Conservation (phyloP, 805 yeast genomes). For the Myxozyma monticola region DNA sequence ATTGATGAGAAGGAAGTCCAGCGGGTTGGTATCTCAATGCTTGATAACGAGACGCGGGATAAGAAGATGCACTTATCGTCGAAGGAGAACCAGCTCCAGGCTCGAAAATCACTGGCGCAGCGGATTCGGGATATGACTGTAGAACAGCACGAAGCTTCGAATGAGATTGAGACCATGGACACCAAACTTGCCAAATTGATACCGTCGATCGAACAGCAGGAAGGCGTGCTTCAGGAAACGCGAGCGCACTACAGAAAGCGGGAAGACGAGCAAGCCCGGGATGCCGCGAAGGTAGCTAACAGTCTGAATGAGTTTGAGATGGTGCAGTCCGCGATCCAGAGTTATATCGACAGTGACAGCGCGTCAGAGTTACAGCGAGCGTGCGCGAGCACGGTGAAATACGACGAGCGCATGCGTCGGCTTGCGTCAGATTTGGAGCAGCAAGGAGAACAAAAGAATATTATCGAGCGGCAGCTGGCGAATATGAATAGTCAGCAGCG, state of each 20-base stretch:
- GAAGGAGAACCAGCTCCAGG: slow-evolving; percentile 53
- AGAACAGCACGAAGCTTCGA: slow-evolving; percentile 39
- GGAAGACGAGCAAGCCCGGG: slow-evolving; percentile 9
- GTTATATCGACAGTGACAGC: not conserved
- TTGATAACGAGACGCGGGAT: slow-evolving; percentile 57
- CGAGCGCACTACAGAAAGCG: slow-evolving; percentile 24
- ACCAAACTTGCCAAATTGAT: slow-evolving; percentile 10
- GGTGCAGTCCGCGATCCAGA: not conserved
- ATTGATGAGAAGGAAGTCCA: slow-evolving; percentile 48
- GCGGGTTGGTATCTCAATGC: slow-evolving; percentile 46
- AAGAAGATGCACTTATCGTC: slow-evolving; percentile 53
- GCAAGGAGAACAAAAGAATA: no score
- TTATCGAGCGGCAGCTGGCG: slow-evolving; percentile 37
- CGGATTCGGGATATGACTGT: slow-evolving; percentile 25
- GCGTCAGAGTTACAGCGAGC: slow-evolving; percentile 39
- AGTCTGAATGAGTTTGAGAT: slow-evolving; percentile 14
- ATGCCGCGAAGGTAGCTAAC: slow-evolving; percentile 1
- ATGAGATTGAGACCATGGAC: slow-evolving; percentile 42
- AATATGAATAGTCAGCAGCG: slow-evolving; percentile 48
- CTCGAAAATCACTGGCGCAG: slow-evolving; percentile 40
- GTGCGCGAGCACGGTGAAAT: slow-evolving; percentile 36
- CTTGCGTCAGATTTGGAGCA: slow-evolving; percentile 32
- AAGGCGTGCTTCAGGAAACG: slow-evolving; percentile 6
- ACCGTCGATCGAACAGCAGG: slow-evolving; percentile 7
- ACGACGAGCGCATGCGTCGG: slow-evolving; percentile 33